Conservation (phyloP, 1,284 basidiomycete species). For the Calocybe gambosa region DNA sequence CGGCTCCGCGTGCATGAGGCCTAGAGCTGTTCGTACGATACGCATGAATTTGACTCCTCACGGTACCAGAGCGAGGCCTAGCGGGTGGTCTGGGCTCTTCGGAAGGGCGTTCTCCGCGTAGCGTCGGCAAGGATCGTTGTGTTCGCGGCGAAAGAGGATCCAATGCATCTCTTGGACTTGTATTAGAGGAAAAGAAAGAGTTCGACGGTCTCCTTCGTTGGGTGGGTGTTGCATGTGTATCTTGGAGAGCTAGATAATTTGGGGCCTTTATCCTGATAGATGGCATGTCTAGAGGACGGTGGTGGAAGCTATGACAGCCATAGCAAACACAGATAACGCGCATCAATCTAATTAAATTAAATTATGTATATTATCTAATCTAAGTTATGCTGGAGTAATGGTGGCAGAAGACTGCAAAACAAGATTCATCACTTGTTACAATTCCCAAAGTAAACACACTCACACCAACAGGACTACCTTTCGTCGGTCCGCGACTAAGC, state of each 20-base stretch:
- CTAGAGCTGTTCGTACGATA: constrained; percentile 17
- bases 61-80: constrained; percentile 23
- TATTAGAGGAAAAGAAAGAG: constrained; percentile 11
- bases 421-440: not conserved
- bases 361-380: not conserved
- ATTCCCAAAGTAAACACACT: not conserved
- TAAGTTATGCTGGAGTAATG: constrained; percentile 2
- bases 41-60: constrained; percentile 22
- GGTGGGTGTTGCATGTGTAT: constrained; percentile 10
- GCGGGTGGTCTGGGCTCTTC: constrained; percentile 6
- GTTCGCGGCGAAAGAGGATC: constrained; percentile 10
- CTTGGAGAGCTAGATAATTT: constrained; percentile 33
- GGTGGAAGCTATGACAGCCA: not conserved
- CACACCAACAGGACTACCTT: not conserved
- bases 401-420: constrained; percentile 12
- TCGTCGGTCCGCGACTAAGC: constrained; percentile 29
- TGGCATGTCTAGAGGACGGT: constrained; percentile 33
- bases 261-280: constrained; percentile 50
- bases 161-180: not conserved
- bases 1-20: constrained; percentile 9
- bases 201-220: constrained; percentile 5
- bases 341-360: not conserved
- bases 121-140: constrained; percentile 19
- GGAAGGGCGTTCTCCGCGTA: constrained; percentile 10
- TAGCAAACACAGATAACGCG: not conserved